Conservation (phyloP, 2,329 filamentous ascomycete species). For the Trichophyton schoenleinii region DNA sequence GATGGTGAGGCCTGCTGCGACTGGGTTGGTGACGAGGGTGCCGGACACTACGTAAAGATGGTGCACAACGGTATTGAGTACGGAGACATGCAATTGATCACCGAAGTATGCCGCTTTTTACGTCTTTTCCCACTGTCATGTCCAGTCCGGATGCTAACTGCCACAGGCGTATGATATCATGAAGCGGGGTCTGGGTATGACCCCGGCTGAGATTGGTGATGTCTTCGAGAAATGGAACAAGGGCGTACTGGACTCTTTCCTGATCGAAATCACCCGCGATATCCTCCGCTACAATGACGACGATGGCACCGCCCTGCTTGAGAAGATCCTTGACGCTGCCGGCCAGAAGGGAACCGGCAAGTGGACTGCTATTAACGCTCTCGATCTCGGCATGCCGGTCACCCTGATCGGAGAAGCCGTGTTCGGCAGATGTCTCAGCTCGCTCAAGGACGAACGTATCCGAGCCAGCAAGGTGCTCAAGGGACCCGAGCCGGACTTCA, state of each 20-base stretch:
- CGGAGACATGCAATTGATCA: conserved; percentile 99
- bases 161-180: conserved; percentile 93
- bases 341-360: conserved; percentile 99
- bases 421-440: conserved; percentile 84
- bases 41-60: conserved; percentile 99
- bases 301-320: conserved; percentile 76
- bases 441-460: conserved; percentile 83
- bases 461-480: conserved; percentile 67
- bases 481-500: conserved; percentile 67
- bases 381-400: conserved; percentile 96
- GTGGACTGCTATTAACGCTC: conserved; percentile 98
- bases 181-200: conserved; percentile 89
- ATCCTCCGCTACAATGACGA: conserved; percentile 98
- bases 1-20: conserved; percentile 96
- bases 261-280: conserved; percentile 97
- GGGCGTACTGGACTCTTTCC: conserved; percentile 95
- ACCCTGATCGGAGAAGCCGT: conserved; percentile 96
- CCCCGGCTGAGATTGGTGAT: conserved; percentile 89
- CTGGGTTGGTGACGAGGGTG: conserved; percentile 98
- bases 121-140: not conserved
- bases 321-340: conserved; percentile 98
- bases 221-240: conserved; percentile 95
- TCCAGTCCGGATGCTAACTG: conserved; percentile 11
- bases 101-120: conserved; percentile 56
- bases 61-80: conserved; percentile 99